A percentile compares a stretch with the other conserved stretches of the same genome.
Evolutionary conservation across 108 stramenopile genomes (phyloP).

Genomic region (Stephanodiscus triporus): DNA sequence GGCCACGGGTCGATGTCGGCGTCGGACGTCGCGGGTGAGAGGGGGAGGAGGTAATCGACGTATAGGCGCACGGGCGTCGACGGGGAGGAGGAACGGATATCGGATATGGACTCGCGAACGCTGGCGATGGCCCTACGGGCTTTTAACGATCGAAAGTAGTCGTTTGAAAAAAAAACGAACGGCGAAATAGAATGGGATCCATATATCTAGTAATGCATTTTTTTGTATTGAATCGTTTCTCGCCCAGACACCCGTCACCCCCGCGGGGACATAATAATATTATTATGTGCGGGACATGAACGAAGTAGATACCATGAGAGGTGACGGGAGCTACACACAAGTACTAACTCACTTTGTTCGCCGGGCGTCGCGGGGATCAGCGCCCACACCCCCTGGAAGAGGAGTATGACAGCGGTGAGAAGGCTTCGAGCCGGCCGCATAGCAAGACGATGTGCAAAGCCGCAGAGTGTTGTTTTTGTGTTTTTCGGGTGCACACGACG

Average conservation of each 20-base stretch:
- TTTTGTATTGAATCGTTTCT: too few species aligned
- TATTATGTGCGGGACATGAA: too few species aligned
- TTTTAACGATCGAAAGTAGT: background rate
- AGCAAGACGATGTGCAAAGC: too few species aligned
- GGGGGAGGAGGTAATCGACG: conserved; percentile 67
- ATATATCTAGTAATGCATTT: too few species aligned
- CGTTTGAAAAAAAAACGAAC: background rate
- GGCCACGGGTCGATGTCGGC: conserved; percentile 78
- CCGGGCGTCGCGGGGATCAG: conserved; percentile 40
- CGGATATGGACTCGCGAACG: conserved; percentile 23
- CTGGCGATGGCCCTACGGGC: conserved; percentile 39
- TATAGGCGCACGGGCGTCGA: conserved; percentile 43
- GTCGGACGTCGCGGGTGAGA: conserved; percentile 62
- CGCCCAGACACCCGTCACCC: too few species aligned
- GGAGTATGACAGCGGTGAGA: background rate
- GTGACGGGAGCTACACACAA: too few species aligned
- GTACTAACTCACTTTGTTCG: conserved; percentile 27
- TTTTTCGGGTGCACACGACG: too few species aligned
- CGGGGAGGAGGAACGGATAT: conserved; percentile 27
- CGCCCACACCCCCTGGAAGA: conserved; percentile 5
- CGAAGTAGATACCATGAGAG: too few species aligned
- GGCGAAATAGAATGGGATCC: too few species aligned
- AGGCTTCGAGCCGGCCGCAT: background rate
- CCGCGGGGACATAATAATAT: too few species aligned
- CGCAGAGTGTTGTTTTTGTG: too few species aligned